These are phyloP conservation scores for Sarocladium kiliense DNA, from an alignment of 2,329 filamentous ascomycete genomes.

Conservation along the genomic window DNA sequence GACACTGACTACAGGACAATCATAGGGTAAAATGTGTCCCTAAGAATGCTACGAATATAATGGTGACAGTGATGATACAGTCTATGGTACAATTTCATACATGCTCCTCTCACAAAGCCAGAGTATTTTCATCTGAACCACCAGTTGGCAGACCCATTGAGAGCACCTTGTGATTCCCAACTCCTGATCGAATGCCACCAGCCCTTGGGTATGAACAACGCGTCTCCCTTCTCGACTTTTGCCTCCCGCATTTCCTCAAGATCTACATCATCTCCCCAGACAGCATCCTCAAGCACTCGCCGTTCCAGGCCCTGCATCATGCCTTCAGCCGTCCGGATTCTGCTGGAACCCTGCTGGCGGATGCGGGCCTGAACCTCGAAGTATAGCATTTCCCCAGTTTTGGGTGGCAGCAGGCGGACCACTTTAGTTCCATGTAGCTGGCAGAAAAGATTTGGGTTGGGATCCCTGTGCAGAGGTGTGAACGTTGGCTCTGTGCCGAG, in stretches of 20 bases:
- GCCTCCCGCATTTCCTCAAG: constrained; percentile 43
- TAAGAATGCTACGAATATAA: not conserved
- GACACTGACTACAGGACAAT: no score
- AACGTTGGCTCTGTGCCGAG: constrained; percentile 81
- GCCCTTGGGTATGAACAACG: constrained; percentile 36
- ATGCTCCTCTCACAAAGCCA: not conserved
- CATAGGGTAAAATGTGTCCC: not conserved
- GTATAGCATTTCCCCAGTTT: constrained; percentile 61
- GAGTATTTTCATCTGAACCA: constrained; percentile 27
- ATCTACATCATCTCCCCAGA: constrained; percentile 54
- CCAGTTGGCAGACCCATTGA: constrained; percentile 41
- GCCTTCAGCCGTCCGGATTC: constrained; percentile 64
- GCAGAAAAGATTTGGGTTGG: constrained; percentile 88
- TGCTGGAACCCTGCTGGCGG: constrained; percentile 32
- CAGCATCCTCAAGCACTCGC: constrained; percentile 55
- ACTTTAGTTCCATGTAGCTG: constrained; percentile 72
- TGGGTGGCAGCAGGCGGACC: constrained; percentile 66
- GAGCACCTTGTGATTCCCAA: constrained; percentile 22
- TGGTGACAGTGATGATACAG: no score
- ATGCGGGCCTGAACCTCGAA: constrained; percentile 38
- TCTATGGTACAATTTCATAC: not conserved
- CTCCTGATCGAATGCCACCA: constrained; percentile 44
- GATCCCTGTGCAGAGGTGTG: constrained; percentile 86
- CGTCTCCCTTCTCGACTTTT: constrained; percentile 47
- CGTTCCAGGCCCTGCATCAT: constrained; percentile 87